A percentile compares a stretch with the other conserved stretches of the same genome.
Evolutionary conservation across 768 basidiomycete species (phyloP).

Genomic region (Kwoniella mangroviensis): DNA sequence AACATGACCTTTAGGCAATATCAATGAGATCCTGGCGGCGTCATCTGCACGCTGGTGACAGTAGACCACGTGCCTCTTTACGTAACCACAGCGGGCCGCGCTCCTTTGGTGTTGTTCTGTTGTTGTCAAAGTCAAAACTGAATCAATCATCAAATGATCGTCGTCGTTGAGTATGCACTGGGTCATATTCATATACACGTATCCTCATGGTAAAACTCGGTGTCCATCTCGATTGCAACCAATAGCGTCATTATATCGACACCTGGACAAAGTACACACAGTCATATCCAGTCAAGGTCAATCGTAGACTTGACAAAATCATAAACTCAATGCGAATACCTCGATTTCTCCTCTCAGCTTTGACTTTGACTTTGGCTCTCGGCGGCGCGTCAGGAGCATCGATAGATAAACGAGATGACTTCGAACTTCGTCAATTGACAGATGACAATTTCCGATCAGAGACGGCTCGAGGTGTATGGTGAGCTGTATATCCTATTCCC

Average conservation of each 20-base stretch:
- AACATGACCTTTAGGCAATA: background rate
- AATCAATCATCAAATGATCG: background rate
- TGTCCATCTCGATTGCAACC: no score
- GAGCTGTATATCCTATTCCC: constrained; percentile 14
- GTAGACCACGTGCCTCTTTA: background rate
- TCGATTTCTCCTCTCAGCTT: constrained; percentile 23
- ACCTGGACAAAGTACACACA: no score
- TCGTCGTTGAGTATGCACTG: background rate
- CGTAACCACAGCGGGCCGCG: background rate
- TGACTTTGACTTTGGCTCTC: constrained; percentile 21
- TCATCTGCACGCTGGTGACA: no score
- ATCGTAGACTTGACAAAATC: background rate
- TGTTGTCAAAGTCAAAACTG: background rate
- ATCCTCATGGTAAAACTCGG: no score
- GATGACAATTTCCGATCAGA: constrained; percentile 54
- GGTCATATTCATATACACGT: background rate
- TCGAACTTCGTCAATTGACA: constrained; percentile 52
- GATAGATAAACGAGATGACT: constrained; percentile 32
- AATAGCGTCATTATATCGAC: no score
- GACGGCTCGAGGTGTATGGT: constrained; percentile 56
- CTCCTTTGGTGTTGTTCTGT: background rate
- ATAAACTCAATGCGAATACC: constrained; percentile 16
- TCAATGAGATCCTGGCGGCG: no score
- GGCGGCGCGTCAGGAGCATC: constrained; percentile 4
- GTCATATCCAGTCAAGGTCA: no score